Conservation (phyloP, 305 asterid genomes). For the Rubia tinctorum region DNA sequence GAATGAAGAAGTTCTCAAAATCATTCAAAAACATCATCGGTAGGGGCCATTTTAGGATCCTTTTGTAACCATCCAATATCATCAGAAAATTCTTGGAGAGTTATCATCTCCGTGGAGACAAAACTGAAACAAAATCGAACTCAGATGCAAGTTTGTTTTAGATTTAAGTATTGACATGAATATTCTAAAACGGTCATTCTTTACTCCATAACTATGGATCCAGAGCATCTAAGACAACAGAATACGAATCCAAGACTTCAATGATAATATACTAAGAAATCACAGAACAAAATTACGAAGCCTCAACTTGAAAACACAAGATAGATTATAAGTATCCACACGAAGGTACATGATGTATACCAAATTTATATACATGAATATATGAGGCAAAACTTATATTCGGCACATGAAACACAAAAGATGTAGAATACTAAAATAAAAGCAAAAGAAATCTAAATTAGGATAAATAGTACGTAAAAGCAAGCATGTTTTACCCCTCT, state of each 20-base stretch:
- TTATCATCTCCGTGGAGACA: slow-evolving; percentile 45
- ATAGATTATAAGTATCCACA: slow-evolving; percentile 6
- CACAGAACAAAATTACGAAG: slow-evolving; percentile 53
- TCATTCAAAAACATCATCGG: slow-evolving; percentile 77
- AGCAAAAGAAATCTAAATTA: background rate
- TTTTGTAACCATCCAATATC: slow-evolving; percentile 93
- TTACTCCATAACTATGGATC: slow-evolving; percentile 52
- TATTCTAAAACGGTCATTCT: slow-evolving; percentile 1
- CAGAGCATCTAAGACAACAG: slow-evolving; percentile 42
- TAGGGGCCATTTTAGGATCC: slow-evolving; percentile 70
- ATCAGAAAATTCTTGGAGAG: slow-evolving; percentile 76
- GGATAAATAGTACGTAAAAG: slow-evolving; percentile 16
- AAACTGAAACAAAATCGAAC: slow-evolving; percentile 29
- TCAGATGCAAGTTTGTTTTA: slow-evolving; percentile 4
- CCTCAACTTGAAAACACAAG: slow-evolving; percentile 53
- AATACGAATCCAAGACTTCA: slow-evolving; percentile 47
- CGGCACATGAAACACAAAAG: slow-evolving; percentile 28
- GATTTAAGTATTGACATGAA: background rate
- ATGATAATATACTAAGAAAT: slow-evolving; percentile 50
- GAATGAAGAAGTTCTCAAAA: slow-evolving; percentile 63
- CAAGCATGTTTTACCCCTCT: slow-evolving; percentile 56
- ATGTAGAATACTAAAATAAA: background rate
- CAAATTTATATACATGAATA: background rate
- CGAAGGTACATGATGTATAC: background rate
- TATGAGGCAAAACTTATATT: background rate